A percentile compares a stretch with the other conserved stretches of the same genome.
phyloP scores from a whole-genome alignment of 768 basidiomycete species.

The Vararia minispora region DNA sequence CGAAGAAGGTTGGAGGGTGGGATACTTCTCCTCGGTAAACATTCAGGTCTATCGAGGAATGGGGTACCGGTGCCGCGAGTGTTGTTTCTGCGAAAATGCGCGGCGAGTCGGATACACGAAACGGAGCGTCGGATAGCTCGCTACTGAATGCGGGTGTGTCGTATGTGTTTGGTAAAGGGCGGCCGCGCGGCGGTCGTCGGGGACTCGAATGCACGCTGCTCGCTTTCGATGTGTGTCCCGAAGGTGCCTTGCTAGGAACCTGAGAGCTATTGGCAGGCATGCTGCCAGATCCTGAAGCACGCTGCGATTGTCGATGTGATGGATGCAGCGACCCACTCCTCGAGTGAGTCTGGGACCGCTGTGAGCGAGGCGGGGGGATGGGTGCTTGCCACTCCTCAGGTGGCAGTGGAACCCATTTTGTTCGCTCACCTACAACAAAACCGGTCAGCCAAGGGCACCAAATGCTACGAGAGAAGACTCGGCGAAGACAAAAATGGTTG shows the following conservation, averaged over 20 bases:
- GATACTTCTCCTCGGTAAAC: conserved; percentile 7
- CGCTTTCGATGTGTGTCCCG: conserved; percentile 24
- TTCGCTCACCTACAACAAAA: conserved; percentile 38
- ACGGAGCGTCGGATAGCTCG: too few species aligned
- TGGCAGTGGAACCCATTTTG: conserved; percentile 53
- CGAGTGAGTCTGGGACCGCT: conserved; percentile 18
- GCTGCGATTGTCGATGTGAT: conserved; percentile 15
- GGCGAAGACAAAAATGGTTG: too few species aligned
- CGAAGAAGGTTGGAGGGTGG: conserved; percentile 1
- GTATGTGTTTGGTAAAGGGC: conserved; percentile 8
- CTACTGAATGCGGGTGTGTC: too few species aligned
- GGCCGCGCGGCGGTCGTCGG: conserved; percentile 13
- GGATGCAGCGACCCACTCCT: conserved; percentile 16
- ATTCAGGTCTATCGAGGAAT: conserved; percentile 8
- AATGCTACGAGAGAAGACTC: too few species aligned
- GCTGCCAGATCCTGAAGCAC: conserved; percentile 18
- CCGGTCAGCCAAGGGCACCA: conserved; percentile 12
- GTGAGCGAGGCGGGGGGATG: conserved; percentile 16
- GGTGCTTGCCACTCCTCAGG: conserved; percentile 44
- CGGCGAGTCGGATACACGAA: conserved; percentile 11
- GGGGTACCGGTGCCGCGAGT: conserved; percentile 10
- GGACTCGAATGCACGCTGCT: conserved; percentile 43
- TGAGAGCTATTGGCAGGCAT: conserved; percentile 22
- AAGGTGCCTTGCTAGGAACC: conserved; percentile 28
- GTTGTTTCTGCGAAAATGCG: conserved; percentile 6